Conservation (phyloP, 2,329 filamentous ascomycete species). For the Fonsecaea pedrosoi region DNA sequence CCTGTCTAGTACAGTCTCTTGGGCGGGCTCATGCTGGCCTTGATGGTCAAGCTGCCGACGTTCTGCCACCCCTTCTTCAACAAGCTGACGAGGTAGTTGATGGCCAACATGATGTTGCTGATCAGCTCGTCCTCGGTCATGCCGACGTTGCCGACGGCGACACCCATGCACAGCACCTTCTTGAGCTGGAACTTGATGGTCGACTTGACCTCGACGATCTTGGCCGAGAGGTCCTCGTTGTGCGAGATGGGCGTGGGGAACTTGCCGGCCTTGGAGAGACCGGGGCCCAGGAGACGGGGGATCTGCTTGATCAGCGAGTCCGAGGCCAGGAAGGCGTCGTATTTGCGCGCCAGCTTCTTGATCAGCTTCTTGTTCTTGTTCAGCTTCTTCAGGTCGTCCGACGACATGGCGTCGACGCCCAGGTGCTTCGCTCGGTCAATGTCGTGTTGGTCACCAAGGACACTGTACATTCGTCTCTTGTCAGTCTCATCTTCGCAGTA, state of each 20-base stretch:
- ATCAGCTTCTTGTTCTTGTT: slow-evolving; percentile 99
- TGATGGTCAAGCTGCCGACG: slow-evolving; percentile 99
- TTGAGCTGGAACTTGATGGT: slow-evolving; percentile 99
- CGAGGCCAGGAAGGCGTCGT: slow-evolving; percentile 98
- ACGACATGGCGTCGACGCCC: slow-evolving; percentile 96
- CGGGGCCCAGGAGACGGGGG: slow-evolving; percentile 97
- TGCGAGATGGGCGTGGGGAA: slow-evolving; percentile 99
- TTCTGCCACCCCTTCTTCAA: slow-evolving; percentile 99
- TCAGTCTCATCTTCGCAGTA: no score
- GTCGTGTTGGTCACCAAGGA: slow-evolving; percentile 95
- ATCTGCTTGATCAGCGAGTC: slow-evolving; percentile 99
- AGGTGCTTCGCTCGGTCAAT: slow-evolving; percentile 99
- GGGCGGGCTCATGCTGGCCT: slow-evolving; percentile 99
- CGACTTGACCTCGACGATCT: slow-evolving; percentile 99
- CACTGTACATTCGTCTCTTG: slow-evolving; percentile 56
- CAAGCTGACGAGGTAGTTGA: slow-evolving; percentile 99
- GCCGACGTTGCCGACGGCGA: slow-evolving; percentile 96
- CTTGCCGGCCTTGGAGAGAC: slow-evolving; percentile 90
- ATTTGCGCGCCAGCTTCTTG: slow-evolving; percentile 99
- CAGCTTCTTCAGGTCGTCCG: slow-evolving; percentile 99
- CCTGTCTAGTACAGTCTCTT: slow-evolving; percentile 89
- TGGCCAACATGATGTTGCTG: slow-evolving; percentile 98
- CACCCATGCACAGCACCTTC: slow-evolving; percentile 99
- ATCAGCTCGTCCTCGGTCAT: slow-evolving; percentile 97
- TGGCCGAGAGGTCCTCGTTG: slow-evolving; percentile 88